Evolutionary conservation across 495 filamentous ascomycete species (phyloP), one percentile per base, ranked within the genome.

Genomic region (Penicillium coffeae): DNA sequence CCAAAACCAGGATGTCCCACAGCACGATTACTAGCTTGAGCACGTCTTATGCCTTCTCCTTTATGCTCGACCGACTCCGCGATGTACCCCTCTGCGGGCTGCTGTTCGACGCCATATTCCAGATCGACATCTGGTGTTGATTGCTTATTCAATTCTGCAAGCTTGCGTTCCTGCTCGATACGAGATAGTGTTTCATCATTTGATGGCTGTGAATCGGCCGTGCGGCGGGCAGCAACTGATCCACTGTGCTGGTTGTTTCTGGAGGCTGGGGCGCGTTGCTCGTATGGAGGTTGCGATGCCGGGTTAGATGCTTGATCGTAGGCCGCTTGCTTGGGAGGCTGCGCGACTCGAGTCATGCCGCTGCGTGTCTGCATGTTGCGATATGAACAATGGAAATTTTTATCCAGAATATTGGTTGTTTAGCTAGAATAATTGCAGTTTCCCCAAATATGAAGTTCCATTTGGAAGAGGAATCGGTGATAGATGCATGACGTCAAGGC

Each of bases 61-160:
- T 73, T 71, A 0, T 69, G 56, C 45, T 71, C 50, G 1, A 81
- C 77, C 0, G 69, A 67, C 19, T 65, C 54, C 2, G 78, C 79
- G 32, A 84, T 77, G 18, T 77, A 67, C 3, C 80, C 82, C 47
- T 84, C 80, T 4, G 65, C 62, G 0, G 72, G 65, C 21, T 75
- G 67, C 19, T 72, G 66, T 71, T 84, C 80, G 50, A 83, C 74
- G 4, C 80, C 81, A 8, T 76, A 76, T 14, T 82, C 78, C 1
- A 63, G 52, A 45, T 74, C 69, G 6, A 70, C 63, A 47, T 60
- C 63, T 13, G 35, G 52, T 42, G 38, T 57, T 47, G 43, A 38
- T 16, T 58, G 53, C 50, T 65, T 22, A 14, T 46, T 18, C 1
- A 13, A 30, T n/a, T 51, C 42, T 14, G 63, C 41, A 8, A 49